phyloP scores from a whole-genome alignment of 441 rosid genomes.

The Metrosideros polymorpha region DNA sequence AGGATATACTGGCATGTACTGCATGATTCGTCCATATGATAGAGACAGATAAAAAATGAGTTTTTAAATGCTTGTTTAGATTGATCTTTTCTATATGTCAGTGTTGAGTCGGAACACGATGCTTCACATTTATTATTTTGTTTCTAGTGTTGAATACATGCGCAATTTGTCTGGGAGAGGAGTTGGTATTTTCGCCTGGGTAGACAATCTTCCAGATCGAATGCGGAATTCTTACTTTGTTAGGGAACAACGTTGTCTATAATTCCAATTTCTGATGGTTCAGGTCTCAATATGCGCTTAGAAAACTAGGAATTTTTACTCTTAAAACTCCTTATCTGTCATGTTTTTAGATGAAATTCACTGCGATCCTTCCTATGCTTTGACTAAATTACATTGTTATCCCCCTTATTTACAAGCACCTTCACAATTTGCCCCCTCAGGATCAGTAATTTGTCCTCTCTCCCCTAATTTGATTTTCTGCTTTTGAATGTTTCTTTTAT shows the following conservation, averaged over 20 bases:
- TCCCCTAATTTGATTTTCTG: neutral
- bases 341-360: neutral
- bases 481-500: neutral
- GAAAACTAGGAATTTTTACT: neutral
- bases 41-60: neutral
- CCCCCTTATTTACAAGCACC: neutral
- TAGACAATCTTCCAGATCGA: neutral
- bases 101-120: neutral
- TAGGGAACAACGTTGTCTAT: neutral
- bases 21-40: neutral
- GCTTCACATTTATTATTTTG: neutral
- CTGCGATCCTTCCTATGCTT: neutral
- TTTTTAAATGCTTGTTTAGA: neutral
- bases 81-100: neutral
- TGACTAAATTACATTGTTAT: neutral
- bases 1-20: neutral
- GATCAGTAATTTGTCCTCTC: neutral
- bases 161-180: neutral
- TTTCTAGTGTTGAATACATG: neutral
- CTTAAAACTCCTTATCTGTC: neutral
- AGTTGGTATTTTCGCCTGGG: neutral
- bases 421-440: neutral
- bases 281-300: neutral
- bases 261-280: neutral
- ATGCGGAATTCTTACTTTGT: neutral